Conservation (phyloP, 2,329 filamentous ascomycete species). For the Stagonosporopsis rhizophila region DNA sequence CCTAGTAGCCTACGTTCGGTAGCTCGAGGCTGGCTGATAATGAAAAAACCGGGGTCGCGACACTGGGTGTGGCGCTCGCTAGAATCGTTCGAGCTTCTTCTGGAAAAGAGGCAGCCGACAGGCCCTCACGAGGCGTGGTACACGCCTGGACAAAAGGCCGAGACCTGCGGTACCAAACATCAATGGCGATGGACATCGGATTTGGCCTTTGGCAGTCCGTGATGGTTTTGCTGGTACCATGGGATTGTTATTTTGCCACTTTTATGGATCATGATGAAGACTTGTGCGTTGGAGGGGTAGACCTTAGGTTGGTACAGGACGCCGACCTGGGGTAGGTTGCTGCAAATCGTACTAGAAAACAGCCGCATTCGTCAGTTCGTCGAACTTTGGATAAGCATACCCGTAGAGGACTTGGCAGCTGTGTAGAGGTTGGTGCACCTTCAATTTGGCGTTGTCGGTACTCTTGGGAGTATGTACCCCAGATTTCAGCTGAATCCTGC, state of each 20-base stretch:
- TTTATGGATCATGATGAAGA: background rate
- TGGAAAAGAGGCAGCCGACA: background rate
- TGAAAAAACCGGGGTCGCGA: background rate
- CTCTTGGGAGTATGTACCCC: background rate
- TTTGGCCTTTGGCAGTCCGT: background rate
- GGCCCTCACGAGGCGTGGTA: background rate
- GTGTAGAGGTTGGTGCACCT: background rate
- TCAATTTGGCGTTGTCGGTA: background rate
- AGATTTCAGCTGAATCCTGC: background rate
- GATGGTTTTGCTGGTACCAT: background rate
- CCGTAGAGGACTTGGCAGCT: background rate
- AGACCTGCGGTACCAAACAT: background rate
- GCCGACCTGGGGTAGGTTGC: background rate
- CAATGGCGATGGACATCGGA: background rate
- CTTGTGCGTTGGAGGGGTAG: background rate
- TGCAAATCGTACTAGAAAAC: background rate
- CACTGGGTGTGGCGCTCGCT: constrained; percentile 6
- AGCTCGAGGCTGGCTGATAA: background rate
- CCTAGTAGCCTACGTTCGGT: background rate
- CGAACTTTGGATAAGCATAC: background rate
- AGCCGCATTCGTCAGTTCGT: background rate
- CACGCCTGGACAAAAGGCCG: background rate
- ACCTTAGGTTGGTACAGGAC: background rate
- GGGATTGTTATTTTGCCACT: background rate
- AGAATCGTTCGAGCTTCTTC: background rate